Base-by-base conservation (phyloP, 768 basidiomycete genomes). In the Paxillus involutus region DNA sequence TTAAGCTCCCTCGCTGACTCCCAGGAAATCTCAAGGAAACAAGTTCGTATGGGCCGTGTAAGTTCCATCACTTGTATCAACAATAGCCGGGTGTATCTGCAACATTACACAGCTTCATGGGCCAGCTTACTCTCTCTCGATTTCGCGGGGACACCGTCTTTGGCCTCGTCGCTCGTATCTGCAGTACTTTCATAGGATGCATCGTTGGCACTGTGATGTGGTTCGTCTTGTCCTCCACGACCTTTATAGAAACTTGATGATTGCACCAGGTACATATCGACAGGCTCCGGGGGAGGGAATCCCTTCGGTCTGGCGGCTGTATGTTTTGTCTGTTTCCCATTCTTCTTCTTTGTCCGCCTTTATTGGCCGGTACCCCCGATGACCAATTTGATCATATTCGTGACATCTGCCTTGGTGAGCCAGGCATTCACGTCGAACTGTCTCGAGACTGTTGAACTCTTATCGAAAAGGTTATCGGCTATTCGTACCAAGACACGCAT, bases 141-240 rank as follows among this genome's bases (percentile, higher is more conserved):
- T 91, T 89, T 62, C 77, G 85, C 42, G 89, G 89, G 1, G 89
- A 92, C 49, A 92, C 89, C 0, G 77, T 81, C 0, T 87, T 87
- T 54, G 86, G 80, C 2, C 75, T 89, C 13, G 70, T 83, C 4
- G 75, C 81, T 1, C 79, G 89, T 52, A 76, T 89, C 21, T 36
- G 78, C 5, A 81, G 81, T 45, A 91, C 89, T 1, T 86, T 89
- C 53, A 67, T 77, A 24, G 89, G 89, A 7, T 82, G 83, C 6
- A 43, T 86, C 6, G 65, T 82, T 1, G 89, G 89, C 1, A 76
- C 82, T 58, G 71, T 77, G 4, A 77, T 91, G 68, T 91, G 89
- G 90, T 87, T 61, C 19, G 80, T 69, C 19, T 35, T 26, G 29
- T 16, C 5, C 52, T 47, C 3, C 12, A 5, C 37, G 6, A 0